Conservation (phyloP, 1,139 yeast species). For the Ashbya aceris region DNA sequence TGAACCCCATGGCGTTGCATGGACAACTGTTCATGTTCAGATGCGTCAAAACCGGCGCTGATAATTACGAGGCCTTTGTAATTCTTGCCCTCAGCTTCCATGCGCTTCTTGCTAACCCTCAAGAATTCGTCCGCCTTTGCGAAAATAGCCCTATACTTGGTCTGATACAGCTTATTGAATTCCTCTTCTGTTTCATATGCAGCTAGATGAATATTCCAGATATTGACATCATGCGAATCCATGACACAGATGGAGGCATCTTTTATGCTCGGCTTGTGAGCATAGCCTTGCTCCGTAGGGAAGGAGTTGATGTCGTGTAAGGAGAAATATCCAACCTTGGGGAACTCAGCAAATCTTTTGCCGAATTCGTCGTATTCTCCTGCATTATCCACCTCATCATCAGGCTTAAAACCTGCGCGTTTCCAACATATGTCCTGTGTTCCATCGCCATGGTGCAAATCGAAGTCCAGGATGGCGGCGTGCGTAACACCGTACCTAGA, state of each 20-base stretch:
- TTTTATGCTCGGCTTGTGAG: slow-evolving; percentile 59
- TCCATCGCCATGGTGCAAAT: slow-evolving; percentile 90
- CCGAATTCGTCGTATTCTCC: slow-evolving; percentile 43
- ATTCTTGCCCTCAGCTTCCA: slow-evolving; percentile 35
- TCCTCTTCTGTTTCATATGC: slow-evolving; percentile 54
- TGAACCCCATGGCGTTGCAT: slow-evolving; percentile 84
- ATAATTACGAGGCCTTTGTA: slow-evolving; percentile 65
- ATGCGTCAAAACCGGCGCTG: slow-evolving; percentile 86
- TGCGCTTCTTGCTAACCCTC: slow-evolving; percentile 39
- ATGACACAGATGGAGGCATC: slow-evolving; percentile 75
- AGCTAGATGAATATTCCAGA: slow-evolving; percentile 80
- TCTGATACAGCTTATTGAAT: slow-evolving; percentile 53
- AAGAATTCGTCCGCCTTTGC: slow-evolving; percentile 64
- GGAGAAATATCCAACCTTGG: slow-evolving; percentile 75
- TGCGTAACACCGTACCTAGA: slow-evolving; percentile 59
- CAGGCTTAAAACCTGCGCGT: slow-evolving; percentile 41
- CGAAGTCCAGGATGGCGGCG: slow-evolving; percentile 76
- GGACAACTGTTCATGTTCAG: slow-evolving; percentile 69
- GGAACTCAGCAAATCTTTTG: slow-evolving; percentile 44
- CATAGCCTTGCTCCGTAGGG: slow-evolving; percentile 75
- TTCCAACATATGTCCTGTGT: slow-evolving; percentile 84
- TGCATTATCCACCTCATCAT: slow-evolving; percentile 29
- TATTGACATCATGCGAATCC: slow-evolving; percentile 65
- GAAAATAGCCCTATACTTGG: slow-evolving; percentile 53
- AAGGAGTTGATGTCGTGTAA: slow-evolving; percentile 80